Conservation (phyloP, 1,139 yeast genomes). For the Torulaspora globosa region DNA sequence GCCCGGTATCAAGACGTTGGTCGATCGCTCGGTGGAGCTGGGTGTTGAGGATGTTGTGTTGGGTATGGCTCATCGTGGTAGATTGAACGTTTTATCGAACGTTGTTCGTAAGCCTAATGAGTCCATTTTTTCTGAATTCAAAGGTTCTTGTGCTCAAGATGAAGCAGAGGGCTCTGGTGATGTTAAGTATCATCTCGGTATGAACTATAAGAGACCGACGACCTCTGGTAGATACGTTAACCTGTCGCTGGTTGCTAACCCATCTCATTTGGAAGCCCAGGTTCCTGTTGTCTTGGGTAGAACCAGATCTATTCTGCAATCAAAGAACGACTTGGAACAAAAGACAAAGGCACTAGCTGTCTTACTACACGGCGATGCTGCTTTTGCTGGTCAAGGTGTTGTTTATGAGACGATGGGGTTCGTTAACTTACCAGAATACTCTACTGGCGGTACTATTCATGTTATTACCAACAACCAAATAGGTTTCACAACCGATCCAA, state of each 20-base stretch:
- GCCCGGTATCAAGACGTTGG: constrained; percentile 94
- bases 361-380: constrained; percentile 97
- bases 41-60: constrained; percentile 96
- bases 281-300: constrained; percentile 98
- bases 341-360: constrained; percentile 87
- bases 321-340: constrained; percentile 77
- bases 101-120: constrained; percentile 98
- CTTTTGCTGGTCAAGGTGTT: constrained; percentile 98
- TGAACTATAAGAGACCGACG: constrained; percentile 98
- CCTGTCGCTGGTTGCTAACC: constrained; percentile 94
- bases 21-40: constrained; percentile 86
- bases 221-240: constrained; percentile 96
- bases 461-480: constrained; percentile 95
- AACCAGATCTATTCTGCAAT: constrained; percentile 93
- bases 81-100: constrained; percentile 94
- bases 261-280: constrained; percentile 98
- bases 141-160: constrained; percentile 80
- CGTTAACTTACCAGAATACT: constrained; percentile 85
- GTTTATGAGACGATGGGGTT: constrained; percentile 98
- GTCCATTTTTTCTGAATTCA: constrained; percentile 92
- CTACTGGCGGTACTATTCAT: constrained; percentile 98
- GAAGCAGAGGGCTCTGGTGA: constrained; percentile 93
- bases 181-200: constrained; percentile 98
- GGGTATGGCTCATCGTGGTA: constrained; percentile 99
- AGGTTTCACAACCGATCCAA: constrained; percentile 98